These are phyloP conservation scores for Solanum bulbocastanum DNA, from an alignment of 257 asterid species.

Conservation along the genomic window DNA sequence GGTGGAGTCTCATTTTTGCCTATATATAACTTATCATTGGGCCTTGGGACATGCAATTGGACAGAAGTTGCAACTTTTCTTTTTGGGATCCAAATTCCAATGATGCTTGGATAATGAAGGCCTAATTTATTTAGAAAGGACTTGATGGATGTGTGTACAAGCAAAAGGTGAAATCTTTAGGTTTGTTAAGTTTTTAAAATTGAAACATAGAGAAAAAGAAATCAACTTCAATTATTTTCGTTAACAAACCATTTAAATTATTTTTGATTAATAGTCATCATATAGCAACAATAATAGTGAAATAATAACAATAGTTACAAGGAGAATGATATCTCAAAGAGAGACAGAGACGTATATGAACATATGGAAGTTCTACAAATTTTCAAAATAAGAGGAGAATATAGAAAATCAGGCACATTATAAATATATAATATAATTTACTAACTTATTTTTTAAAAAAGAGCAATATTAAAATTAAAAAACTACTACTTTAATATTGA, in stretches of 20 bases:
- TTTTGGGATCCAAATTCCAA: background rate
- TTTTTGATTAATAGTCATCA: background rate
- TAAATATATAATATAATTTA: background rate
- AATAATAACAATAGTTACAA: too few relatives aligned
- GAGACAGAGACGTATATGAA: too few relatives aligned
- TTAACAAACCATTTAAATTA: background rate
- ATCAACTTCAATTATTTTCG: background rate
- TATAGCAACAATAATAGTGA: background rate
- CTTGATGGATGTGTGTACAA: background rate
- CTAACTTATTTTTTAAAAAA: background rate
- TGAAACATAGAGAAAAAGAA: background rate
- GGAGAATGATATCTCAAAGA: too few relatives aligned
- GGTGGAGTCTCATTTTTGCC: background rate
- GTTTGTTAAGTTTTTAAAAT: background rate
- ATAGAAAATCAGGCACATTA: background rate
- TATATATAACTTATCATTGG: background rate
- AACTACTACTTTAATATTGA: background rate
- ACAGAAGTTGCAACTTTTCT: background rate
- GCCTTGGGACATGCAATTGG: background rate
- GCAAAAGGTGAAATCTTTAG: background rate
- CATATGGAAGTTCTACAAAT: background rate
- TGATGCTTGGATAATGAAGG: background rate
- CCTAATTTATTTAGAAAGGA: background rate
- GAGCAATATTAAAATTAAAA: too few relatives aligned
- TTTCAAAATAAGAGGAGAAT: background rate